Evolutionary conservation across 352 stramenopile species (phyloP), one percentile per base, ranked within the genome.

Genomic region (Elongisporangium prolatum): DNA sequence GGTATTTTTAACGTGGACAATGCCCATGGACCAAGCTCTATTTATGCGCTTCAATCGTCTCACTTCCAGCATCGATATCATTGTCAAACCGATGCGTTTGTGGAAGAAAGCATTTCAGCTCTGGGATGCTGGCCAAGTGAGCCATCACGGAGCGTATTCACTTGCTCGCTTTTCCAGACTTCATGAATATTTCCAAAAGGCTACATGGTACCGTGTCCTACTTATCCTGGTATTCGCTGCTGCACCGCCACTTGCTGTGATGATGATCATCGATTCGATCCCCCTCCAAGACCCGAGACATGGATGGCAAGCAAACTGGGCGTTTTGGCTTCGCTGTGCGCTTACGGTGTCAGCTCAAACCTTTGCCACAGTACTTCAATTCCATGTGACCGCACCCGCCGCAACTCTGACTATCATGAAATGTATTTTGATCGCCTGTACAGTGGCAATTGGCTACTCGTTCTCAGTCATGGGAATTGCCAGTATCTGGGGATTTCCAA

Each of bases 401-500:
- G 34, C 34, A 2, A 17, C 10, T 3, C 10, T 44, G 10, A 44
- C 2, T 17, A 1, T 44, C 34, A 44, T 17, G 34, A 44, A 44
- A 44, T 44, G 34, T 13, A 14, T 68, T 18, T 44, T 54, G 11
- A 65, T 65, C 25, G 50, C 59, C 20, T 56, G 65, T 47, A 56
- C 57, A 4, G 34, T 44, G 14, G 8, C 34, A 11, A 4, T 44
- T 7, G 34, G 34, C 10, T 44, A 44, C 17, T 5, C 34, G 17
- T 9, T 17, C 2, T 59, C 64, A 9, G n/a, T 69, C 13, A 11
- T 69, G 47, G 20, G 24, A 0, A 54, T 69, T 20, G 67, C 66
- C 11, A 57, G 22, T 9, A 21, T 52, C 2, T 72, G 65, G 65
- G 54, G 48, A 11, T 69, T 69, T n/a, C 62, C 65, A 3, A 59